Evolutionary conservation across 1,139 yeast genomes (phyloP).

Genomic region (Spathaspora jeffriesii): DNA sequence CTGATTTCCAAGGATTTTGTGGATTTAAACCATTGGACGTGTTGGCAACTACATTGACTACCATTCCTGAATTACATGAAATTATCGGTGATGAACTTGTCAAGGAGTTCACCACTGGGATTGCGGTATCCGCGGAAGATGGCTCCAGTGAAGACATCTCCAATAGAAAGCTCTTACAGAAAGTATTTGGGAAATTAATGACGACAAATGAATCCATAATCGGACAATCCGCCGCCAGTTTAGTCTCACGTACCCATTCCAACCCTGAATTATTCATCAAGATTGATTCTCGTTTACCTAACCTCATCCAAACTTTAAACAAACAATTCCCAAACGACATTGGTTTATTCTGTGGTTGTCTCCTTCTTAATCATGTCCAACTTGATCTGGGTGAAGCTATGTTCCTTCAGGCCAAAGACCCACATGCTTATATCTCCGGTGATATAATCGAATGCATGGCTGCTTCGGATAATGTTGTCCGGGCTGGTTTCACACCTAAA

Average conservation of each 20-base stretch:
- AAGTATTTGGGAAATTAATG: slow-evolving; percentile 82
- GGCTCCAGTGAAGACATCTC: slow-evolving; percentile 48
- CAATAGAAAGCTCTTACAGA: slow-evolving; percentile 69
- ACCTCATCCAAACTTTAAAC: slow-evolving; percentile 72
- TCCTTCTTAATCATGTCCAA: slow-evolving; percentile 83
- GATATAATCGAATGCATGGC: slow-evolving; percentile 99
- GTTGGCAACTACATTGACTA: slow-evolving; percentile 63
- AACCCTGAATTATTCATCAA: slow-evolving; percentile 50
- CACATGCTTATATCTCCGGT: slow-evolving; percentile 96
- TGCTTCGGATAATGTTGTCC: slow-evolving; percentile 95
- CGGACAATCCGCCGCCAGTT: slow-evolving; percentile 51
- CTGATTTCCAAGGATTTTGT: slow-evolving; percentile 96
- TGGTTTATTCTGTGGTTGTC: slow-evolving; percentile 95
- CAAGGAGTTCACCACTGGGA: slow-evolving; percentile 50
- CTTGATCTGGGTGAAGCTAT: slow-evolving; percentile 94
- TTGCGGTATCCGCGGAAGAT: slow-evolving; percentile 43
- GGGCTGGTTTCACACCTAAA: slow-evolving; percentile 99
- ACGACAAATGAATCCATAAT: slow-evolving; percentile 63
- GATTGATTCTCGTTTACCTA: slow-evolving; percentile 56
- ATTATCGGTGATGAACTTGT: slow-evolving; percentile 68
- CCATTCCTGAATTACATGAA: slow-evolving; percentile 73
- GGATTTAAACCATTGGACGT: slow-evolving; percentile 93
- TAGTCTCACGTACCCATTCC: slow-evolving; percentile 61
- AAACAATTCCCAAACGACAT: slow-evolving; percentile 91
- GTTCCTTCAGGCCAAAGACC: slow-evolving; percentile 95